Conservation (phyloP, 2,329 filamentous ascomycete species). For the Sclerotinia spermophila region DNA sequence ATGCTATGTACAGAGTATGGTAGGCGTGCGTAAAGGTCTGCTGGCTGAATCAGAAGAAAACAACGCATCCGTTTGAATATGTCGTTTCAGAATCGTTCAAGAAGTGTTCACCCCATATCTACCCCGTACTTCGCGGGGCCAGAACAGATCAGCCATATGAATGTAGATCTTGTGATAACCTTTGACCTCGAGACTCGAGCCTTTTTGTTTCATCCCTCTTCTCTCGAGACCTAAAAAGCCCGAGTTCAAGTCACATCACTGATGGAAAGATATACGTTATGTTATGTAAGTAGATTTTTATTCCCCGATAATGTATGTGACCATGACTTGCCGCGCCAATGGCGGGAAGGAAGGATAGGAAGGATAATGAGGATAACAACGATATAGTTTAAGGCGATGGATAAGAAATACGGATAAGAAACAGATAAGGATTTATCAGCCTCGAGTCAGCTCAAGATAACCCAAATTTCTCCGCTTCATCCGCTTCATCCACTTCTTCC, state of each 20-base stretch:
- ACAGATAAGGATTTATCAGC: constrained; percentile 1
- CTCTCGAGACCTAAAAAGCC: background rate
- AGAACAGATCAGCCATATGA: background rate
- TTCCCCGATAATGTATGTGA: background rate
- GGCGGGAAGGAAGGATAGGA: background rate
- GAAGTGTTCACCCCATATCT: background rate
- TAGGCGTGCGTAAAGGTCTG: background rate
- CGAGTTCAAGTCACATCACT: constrained; percentile 4
- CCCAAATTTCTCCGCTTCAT: background rate
- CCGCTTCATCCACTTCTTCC: background rate
- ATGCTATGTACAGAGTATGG: background rate
- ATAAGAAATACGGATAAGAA: background rate
- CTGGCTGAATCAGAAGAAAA: background rate
- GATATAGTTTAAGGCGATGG: background rate
- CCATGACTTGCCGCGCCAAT: background rate
- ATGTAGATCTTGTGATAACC: constrained; percentile 11
- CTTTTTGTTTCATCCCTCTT: background rate
- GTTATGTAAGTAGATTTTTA: background rate
- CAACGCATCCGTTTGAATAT: constrained; percentile 4
- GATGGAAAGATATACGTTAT: background rate
- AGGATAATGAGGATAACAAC: background rate
- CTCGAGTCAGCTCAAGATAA: background rate
- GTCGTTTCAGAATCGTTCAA: background rate
- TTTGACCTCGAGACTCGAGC: background rate
- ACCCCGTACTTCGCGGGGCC: background rate